A percentile compares a stretch with the other conserved stretches of the same genome.
Evolutionary conservation across 2,329 filamentous ascomycete species (phyloP).

Genomic region (Microdochium nivale): DNA sequence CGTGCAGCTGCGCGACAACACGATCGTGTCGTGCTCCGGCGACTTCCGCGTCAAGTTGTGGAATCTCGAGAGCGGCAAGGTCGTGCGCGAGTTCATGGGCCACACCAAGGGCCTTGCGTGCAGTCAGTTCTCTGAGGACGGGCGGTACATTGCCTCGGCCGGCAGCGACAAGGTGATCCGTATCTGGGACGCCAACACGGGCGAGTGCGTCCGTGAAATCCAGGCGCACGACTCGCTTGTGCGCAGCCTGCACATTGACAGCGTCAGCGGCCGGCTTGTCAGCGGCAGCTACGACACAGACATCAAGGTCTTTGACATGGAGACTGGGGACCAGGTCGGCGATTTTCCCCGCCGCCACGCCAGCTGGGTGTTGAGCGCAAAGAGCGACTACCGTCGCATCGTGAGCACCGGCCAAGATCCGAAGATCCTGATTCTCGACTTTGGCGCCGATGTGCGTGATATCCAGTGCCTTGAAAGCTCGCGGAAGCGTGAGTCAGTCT

Average conservation of each 20-base stretch:
- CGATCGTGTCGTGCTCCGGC: slow-evolving; percentile 86
- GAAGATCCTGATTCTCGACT: slow-evolving; percentile 88
- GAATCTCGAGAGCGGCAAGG: slow-evolving; percentile 84
- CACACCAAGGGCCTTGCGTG: slow-evolving; percentile 92
- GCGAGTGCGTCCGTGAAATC: slow-evolving; percentile 72
- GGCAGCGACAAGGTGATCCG: slow-evolving; percentile 95
- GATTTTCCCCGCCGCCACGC: slow-evolving; percentile 92
- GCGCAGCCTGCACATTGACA: slow-evolving; percentile 84
- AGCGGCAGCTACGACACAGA: slow-evolving; percentile 93
- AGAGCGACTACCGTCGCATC: slow-evolving; percentile 90
- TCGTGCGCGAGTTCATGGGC: slow-evolving; percentile 81
- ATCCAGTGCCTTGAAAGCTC: slow-evolving; percentile 50
- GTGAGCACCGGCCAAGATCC: slow-evolving; percentile 93
- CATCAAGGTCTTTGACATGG: slow-evolving; percentile 89
- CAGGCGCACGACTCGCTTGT: slow-evolving; percentile 80
- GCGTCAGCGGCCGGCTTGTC: slow-evolving; percentile 73
- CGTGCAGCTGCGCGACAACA: slow-evolving; percentile 87
- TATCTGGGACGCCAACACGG: slow-evolving; percentile 90
- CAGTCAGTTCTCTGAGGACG: slow-evolving; percentile 92
- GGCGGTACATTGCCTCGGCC: slow-evolving; percentile 84
- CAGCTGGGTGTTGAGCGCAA: slow-evolving; percentile 93
- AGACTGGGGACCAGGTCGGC: slow-evolving; percentile 67
- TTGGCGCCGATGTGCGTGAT: slow-evolving; percentile 55
- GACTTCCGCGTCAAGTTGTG: slow-evolving; percentile 92
- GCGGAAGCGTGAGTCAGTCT: slow-evolving; percentile 17